Evolutionary conservation across 805 yeast genomes (phyloP).

Genomic region (Ogataea paraovalis): DNA sequence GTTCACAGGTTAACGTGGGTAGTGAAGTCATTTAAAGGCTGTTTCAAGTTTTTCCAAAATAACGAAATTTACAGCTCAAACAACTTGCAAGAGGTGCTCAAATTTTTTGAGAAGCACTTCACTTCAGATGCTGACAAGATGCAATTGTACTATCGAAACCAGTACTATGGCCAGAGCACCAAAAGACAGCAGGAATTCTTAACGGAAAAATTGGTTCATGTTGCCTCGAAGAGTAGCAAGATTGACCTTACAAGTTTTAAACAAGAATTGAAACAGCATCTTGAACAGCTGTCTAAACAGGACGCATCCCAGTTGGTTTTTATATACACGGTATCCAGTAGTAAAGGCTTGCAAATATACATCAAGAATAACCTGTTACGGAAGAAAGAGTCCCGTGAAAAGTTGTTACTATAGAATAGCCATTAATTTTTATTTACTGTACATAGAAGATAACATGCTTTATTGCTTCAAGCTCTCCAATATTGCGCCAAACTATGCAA

Average conservation of each 20-base stretch:
- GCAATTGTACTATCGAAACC: slow-evolving; percentile 5
- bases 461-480: slow-evolving; percentile 70
- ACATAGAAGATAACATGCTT: neutral
- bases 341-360: slow-evolving; percentile 24
- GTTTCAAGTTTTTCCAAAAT: slow-evolving; percentile 15
- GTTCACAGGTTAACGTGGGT: slow-evolving; percentile 10
- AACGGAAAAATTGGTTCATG: slow-evolving; percentile 9
- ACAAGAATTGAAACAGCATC: slow-evolving; percentile 9
- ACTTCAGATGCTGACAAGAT: slow-evolving; percentile 5
- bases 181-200: slow-evolving; percentile 22
- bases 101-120: slow-evolving; percentile 13
- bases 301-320: slow-evolving; percentile 30
- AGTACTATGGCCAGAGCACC: slow-evolving; percentile 18
- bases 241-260: slow-evolving; percentile 21
- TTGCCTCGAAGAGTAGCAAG: slow-evolving; percentile 18
- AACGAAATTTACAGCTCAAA: slow-evolving; percentile 7
- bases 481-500: slow-evolving; percentile 95
- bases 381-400: slow-evolving; percentile 17
- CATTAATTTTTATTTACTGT: neutral
- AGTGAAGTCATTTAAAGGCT: slow-evolving; percentile 7
- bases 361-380: slow-evolving; percentile 21
- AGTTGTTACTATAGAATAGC: slow-evolving; percentile 6
- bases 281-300: slow-evolving; percentile 18
- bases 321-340: slow-evolving; percentile 28
- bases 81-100: slow-evolving; percentile 18